Evolutionary conservation across 2,329 filamentous ascomycete species (phyloP).

Genomic region (Bimuria novae-zelandiae): DNA sequence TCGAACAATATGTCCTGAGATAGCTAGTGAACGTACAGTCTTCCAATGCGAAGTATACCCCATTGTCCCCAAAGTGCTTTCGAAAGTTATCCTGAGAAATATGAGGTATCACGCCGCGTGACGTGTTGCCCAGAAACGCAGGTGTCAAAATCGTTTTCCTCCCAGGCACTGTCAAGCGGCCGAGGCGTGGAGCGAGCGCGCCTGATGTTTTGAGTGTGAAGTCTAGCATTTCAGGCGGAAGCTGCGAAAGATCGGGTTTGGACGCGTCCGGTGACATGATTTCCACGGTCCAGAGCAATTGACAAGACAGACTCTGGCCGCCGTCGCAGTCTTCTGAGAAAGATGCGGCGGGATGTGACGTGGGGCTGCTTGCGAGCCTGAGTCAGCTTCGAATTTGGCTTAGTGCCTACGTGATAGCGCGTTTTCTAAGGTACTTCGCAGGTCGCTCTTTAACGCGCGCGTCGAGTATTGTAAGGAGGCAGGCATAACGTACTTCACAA

Average conservation of each 20-base stretch:
- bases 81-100: conserved; percentile 81
- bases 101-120: conserved; percentile 84
- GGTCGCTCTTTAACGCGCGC: too few species aligned
- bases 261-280: conserved; percentile 17
- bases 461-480: too few species aligned
- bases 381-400: not conserved
- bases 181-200: conserved; percentile 65
- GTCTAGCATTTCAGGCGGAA: conserved; percentile 49
- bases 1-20: not conserved
- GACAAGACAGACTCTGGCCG: too few species aligned
- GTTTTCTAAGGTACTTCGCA: too few species aligned
- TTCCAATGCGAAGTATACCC: conserved; percentile 82
- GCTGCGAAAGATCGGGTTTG: conserved; percentile 23
- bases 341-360: not conserved
- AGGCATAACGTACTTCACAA: too few species aligned
- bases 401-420: not conserved
- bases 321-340: not conserved
- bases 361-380: not conserved
- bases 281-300: not conserved
- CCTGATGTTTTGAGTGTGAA: conserved; percentile 49
- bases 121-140: conserved; percentile 78
- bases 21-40: conserved; percentile 73
- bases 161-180: conserved; percentile 65
- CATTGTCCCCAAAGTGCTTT: conserved; percentile 67
- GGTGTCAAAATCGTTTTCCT: conserved; percentile 78